Evolutionary conservation across 352 stramenopile genomes (phyloP).

Genomic region (Globisporangium apiculatum): DNA sequence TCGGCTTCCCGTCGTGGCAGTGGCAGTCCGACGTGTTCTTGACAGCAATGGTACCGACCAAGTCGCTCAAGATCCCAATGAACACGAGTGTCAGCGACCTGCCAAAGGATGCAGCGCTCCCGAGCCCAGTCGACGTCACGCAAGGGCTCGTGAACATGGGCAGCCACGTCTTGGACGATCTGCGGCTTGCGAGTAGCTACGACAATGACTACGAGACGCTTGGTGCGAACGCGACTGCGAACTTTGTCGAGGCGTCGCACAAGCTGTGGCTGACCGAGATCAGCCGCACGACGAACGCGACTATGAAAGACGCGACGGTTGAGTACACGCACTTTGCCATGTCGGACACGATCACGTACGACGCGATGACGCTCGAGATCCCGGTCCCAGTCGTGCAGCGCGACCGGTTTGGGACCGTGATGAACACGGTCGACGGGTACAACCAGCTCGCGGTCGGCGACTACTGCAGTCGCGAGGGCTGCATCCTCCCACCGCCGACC

Average conservation of each 20-base stretch:
- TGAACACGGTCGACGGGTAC: not conserved
- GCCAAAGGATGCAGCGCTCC: conserved; percentile 1
- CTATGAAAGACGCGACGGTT: not conserved
- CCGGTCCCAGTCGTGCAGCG: not conserved
- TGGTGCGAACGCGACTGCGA: not conserved
- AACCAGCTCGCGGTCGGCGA: not conserved
- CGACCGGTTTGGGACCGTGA: not conserved
- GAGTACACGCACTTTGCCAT: conserved; percentile 11
- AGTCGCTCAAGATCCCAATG: conserved; percentile 6
- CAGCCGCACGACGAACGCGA: not conserved
- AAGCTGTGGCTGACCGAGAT: not conserved
- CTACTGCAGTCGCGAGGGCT: conserved; percentile 1
- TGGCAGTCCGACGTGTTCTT: conserved; percentile 7
- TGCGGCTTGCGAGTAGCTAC: not conserved
- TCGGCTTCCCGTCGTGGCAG: conserved; percentile 10
- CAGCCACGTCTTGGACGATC: not conserved
- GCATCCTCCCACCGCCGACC: not conserved
- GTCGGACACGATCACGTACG: conserved; percentile 10
- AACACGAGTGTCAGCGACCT: not conserved
- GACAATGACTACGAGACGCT: not conserved
- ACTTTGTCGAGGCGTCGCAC: conserved; percentile 1
- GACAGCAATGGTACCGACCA: not conserved
- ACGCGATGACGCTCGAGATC: conserved; percentile 18
- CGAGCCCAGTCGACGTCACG: conserved; percentile 5
- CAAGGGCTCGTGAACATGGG: conserved; percentile 3